Conservation (phyloP, 2,329 filamentous ascomycete species). For the Fulvia fulva region DNA sequence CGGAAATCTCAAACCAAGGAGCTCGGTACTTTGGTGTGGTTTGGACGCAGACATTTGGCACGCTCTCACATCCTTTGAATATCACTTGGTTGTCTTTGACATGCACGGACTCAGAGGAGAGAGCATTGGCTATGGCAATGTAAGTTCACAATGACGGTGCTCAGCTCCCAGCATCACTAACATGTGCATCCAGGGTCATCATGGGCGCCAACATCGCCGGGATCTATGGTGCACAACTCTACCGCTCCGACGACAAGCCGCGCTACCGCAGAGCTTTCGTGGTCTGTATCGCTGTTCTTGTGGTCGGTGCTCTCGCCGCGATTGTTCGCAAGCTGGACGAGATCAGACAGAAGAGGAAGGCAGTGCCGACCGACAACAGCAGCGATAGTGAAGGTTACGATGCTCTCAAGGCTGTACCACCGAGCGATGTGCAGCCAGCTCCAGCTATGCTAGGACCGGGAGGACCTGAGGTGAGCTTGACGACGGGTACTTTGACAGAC, state of each 20-base stretch:
- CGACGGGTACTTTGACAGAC: not conserved
- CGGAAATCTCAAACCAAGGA: slow-evolving; percentile 41
- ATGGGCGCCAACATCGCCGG: slow-evolving; percentile 61
- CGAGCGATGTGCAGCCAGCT: slow-evolving; percentile 11
- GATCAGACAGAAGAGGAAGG: slow-evolving; percentile 14
- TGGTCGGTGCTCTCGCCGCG: slow-evolving; percentile 42
- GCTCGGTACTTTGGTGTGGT: slow-evolving; percentile 53
- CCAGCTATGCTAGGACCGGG: slow-evolving; percentile 1
- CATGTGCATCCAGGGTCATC: slow-evolving; percentile 43
- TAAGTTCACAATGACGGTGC: not conserved
- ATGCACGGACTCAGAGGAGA: slow-evolving; percentile 54
- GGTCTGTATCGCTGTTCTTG: slow-evolving; percentile 44
- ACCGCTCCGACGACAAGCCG: slow-evolving; percentile 51
- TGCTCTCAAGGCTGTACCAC: slow-evolving; percentile 8
- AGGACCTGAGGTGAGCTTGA: not conserved
- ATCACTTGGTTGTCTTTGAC: slow-evolving; percentile 58
- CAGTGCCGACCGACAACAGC: slow-evolving; percentile 1
- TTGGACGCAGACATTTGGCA: slow-evolving; percentile 54
- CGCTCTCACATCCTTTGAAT: slow-evolving; percentile 55
- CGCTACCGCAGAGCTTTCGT: slow-evolving; percentile 51
- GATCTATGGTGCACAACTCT: slow-evolving; percentile 60
- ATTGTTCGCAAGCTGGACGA: slow-evolving; percentile 46
- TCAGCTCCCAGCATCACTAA: not conserved
- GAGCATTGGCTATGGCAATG: slow-evolving; percentile 58
- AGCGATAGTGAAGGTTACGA: slow-evolving; percentile 7